A percentile compares a stretch with the other conserved stretches of the same genome.
Conservation (phyloP, 768 basidiomycete genomes). For the Pleurotus platypus region DNA sequence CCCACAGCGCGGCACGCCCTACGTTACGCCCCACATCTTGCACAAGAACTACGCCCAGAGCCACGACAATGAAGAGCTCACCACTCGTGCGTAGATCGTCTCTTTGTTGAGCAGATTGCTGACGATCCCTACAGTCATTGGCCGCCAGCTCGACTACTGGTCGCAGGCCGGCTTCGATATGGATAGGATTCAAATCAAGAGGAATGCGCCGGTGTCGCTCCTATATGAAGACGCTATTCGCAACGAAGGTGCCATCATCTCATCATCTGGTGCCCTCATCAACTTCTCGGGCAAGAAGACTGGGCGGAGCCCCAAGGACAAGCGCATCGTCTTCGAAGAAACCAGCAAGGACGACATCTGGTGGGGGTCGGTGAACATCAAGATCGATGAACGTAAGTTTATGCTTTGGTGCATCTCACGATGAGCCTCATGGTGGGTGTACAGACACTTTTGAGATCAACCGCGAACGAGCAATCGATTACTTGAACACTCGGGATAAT, state of each 20-base stretch:
- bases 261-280: constrained; percentile 93
- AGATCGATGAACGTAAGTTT: constrained; percentile 89
- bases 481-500: constrained; percentile 95
- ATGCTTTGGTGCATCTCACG: background rate
- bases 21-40: constrained; percentile 86
- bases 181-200: constrained; percentile 93
- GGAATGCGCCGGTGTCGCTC: constrained; percentile 85
- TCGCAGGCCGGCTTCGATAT: constrained; percentile 99
- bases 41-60: constrained; percentile 83
- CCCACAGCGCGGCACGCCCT: constrained; percentile 66
- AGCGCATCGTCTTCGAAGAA: constrained; percentile 98
- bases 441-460: constrained; percentile 99
- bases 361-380: constrained; percentile 99
- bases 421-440: background rate
- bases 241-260: constrained; percentile 98
- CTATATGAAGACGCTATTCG: constrained; percentile 98
- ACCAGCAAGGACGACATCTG: constrained; percentile 95
- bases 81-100: constrained; percentile 42
- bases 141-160: constrained; percentile 93
- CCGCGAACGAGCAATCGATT: constrained; percentile 98
- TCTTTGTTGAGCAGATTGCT: constrained; percentile 1
- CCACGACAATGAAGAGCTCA: constrained; percentile 58
- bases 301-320: constrained; percentile 96
- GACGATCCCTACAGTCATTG: constrained; percentile 59
- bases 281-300: constrained; percentile 99